phyloP scores from a whole-genome alignment of 2,329 filamentous ascomycete genomes.

The Fusarium sp. region DNA sequence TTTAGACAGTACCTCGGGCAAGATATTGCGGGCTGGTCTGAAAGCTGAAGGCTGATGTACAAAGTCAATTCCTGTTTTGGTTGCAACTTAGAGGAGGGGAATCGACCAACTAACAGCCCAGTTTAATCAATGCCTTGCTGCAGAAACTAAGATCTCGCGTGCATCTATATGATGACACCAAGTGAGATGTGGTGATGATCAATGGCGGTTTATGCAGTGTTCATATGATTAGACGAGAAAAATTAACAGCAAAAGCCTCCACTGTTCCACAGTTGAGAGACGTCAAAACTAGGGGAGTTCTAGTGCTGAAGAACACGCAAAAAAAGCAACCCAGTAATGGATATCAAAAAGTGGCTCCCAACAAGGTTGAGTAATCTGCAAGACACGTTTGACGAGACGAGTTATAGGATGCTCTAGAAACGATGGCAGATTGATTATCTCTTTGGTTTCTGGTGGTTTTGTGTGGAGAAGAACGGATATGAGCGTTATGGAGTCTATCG shows the following conservation, averaged over 20 bases:
- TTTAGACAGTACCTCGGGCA: not conserved
- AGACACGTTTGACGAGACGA: conserved; percentile 20
- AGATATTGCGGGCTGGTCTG: conserved; percentile 10
- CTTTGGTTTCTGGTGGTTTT: conserved; percentile 2
- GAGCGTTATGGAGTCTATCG: conserved; percentile 15
- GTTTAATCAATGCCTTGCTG: conserved; percentile 12
- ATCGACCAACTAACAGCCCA: conserved; percentile 24
- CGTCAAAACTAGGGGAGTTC: not conserved
- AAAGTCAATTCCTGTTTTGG: conserved; percentile 17
- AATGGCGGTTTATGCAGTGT: conserved; percentile 29
- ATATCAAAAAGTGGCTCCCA: conserved; percentile 36
- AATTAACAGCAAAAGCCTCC: not conserved
- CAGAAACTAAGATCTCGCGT: conserved; percentile 18
- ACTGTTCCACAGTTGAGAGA: conserved; percentile 7
- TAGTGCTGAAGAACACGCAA: not conserved
- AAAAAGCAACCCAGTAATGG: conserved; percentile 20
- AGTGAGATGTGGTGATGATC: conserved; percentile 41
- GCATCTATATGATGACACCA: conserved; percentile 20
- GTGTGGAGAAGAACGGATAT: conserved; percentile 21
- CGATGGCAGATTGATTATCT: conserved; percentile 12
- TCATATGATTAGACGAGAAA: conserved; percentile 32
- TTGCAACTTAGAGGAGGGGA: not conserved
- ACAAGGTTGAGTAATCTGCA: conserved; percentile 12
- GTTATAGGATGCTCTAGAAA: conserved; percentile 2
- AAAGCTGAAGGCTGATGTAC: conserved; percentile 7